Evolutionary conservation across 2,329 filamentous ascomycete species (phyloP).

Genomic region (Cordyceps militaris): DNA sequence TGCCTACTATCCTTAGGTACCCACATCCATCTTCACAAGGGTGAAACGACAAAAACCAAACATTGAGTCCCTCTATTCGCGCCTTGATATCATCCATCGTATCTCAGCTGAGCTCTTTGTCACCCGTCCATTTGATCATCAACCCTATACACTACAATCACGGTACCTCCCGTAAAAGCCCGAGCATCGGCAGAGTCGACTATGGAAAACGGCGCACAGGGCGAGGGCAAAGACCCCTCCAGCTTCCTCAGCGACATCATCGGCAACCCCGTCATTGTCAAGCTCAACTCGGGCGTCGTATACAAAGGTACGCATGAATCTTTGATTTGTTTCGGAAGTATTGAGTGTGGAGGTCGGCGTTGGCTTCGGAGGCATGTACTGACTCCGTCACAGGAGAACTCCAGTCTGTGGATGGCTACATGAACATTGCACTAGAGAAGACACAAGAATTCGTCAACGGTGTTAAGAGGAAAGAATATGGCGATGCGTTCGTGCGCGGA

Average conservation of each 20-base stretch:
- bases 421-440: slow-evolving; percentile 98
- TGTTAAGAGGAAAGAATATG: slow-evolving; percentile 72
- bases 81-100: not conserved
- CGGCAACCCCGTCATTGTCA: slow-evolving; percentile 87
- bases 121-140: too few relatives aligned
- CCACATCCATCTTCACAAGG: too few relatives aligned
- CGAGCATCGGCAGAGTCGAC: too few relatives aligned
- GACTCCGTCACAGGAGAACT: slow-evolving; percentile 62
- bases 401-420: slow-evolving; percentile 96
- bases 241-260: slow-evolving; percentile 92
- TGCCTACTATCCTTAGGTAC: too few relatives aligned
- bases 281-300: slow-evolving; percentile 96
- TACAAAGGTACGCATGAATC: slow-evolving; percentile 69
- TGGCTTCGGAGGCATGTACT: slow-evolving; percentile 6
- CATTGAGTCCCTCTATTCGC: too few relatives aligned
- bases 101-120: not conserved
- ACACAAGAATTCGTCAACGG: slow-evolving; percentile 89
- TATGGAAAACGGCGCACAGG: slow-evolving; percentile 72
- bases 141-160: too few relatives aligned
- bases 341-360: not conserved
- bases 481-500: slow-evolving; percentile 90
- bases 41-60: too few relatives aligned
- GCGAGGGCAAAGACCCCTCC: slow-evolving; percentile 84
- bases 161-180: not conserved
- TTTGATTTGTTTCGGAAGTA: not conserved